A percentile compares a stretch with the other conserved stretches of the same genome.
Evolutionary conservation across 768 basidiomycete genomes (phyloP).

Genomic region (Hygrophorus pudorinus): DNA sequence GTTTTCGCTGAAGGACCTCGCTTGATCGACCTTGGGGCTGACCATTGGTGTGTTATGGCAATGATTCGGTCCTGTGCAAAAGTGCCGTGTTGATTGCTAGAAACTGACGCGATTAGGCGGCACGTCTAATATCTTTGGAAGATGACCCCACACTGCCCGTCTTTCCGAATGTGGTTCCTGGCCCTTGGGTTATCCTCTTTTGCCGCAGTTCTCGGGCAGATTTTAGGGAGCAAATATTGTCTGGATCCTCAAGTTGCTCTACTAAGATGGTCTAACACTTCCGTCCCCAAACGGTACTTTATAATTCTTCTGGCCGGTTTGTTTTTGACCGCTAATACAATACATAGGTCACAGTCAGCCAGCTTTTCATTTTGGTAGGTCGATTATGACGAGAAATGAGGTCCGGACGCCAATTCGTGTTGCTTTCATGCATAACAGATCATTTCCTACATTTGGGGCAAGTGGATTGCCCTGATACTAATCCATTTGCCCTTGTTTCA

Average conservation of each 20-base stretch:
- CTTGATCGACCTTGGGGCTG: conserved; percentile 23
- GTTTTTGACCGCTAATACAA: too few species aligned
- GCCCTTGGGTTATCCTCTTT: conserved; percentile 49
- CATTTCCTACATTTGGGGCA: too few species aligned
- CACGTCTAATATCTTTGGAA: conserved; percentile 41
- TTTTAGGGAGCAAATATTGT: conserved; percentile 26
- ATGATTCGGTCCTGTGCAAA: too few species aligned
- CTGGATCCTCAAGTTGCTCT: neutral
- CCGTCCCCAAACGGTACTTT: too few species aligned
- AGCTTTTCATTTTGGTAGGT: conserved; percentile 20
- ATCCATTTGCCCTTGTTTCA: neutral
- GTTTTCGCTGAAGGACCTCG: conserved; percentile 19
- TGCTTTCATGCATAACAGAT: too few species aligned
- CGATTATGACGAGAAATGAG: too few species aligned
- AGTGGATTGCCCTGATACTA: too few species aligned
- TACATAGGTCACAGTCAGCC: too few species aligned
- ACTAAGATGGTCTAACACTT: too few species aligned
- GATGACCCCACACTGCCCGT: conserved; percentile 40
- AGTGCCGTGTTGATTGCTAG: too few species aligned
- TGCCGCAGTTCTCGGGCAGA: conserved; percentile 40
- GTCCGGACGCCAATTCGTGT: too few species aligned
- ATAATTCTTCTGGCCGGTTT: too few species aligned
- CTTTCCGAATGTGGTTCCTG: conserved; percentile 47
- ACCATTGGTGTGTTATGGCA: conserved; percentile 20
- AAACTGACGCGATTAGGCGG: conserved; percentile 33